Evolutionary conservation across 2,329 filamentous ascomycete genomes (phyloP), one percentile per base, ranked within the genome.

Genomic region (Trichoderma sp.): DNA sequence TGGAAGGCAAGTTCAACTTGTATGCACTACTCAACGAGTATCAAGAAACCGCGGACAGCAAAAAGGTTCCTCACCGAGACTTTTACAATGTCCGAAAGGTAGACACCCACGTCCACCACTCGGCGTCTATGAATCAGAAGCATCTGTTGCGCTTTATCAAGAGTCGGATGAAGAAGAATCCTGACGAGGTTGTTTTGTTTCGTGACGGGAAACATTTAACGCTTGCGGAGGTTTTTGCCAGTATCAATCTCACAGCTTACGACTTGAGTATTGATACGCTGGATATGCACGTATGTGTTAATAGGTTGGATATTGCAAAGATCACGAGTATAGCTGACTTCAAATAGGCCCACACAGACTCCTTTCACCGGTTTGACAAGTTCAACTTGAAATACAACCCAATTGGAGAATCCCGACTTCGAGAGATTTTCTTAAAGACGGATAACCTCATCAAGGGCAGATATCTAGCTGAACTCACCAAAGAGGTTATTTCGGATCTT

Each of bases 321-420:
- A 8, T 5, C 8, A 34, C 7, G 28, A 8, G 28, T 30, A 30
- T 30, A n/a, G n/a, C 54, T 66, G 24, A 66, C 39, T 14, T 16
- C 0, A 21, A 5, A 43, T 59, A 93, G 90, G 95, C 96, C 28
- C 96, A 99, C 77, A 97, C 93, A 13, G 96, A 99, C 80, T 96
- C 93, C 0, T 99, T 99, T 82, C 96, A 99, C 80, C 92, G 96
- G 4, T 99, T 99, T 78, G 96, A 99, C 84, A 99, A 99, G 80
- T 99, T 99, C 86, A 99, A 99, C 78, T 84, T 99, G 68, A 99
- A 99, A 79, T 99, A 99, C 78, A 99, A 99, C 74, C 96, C 96
- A 0, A 90, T 99, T 70, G 96, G 96, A 60, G 96, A 99, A 81
- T 98, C 96, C 54, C 90, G 96, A 67, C 83, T 99, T 68, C 89